A percentile compares a stretch with the other conserved stretches of the same genome.
Conservation (phyloP, 371 early-diverging fungal species). For the Apophysomyces ossiformis region DNA sequence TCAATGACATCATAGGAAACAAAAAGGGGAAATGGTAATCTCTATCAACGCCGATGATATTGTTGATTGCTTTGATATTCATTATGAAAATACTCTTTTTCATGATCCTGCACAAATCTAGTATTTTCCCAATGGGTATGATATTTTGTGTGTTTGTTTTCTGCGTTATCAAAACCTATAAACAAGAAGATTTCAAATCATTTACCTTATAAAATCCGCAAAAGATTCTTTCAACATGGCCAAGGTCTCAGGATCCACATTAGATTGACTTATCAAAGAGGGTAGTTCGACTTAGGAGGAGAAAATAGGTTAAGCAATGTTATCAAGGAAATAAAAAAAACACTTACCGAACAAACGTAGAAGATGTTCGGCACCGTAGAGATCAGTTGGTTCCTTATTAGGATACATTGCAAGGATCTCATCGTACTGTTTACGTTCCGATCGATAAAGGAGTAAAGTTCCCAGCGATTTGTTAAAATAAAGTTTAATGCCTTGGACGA, state of each 20-base stretch:
- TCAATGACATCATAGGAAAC: slow-evolving; percentile 3
- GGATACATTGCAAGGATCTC: slow-evolving; percentile 56
- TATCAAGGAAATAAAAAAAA: background rate
- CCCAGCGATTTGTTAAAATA: slow-evolving; percentile 92
- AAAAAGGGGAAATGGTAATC: background rate
- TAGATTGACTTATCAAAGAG: slow-evolving; percentile 31
- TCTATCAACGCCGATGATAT: background rate
- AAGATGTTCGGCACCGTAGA: slow-evolving; percentile 96
- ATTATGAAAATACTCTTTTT: slow-evolving; percentile 7
- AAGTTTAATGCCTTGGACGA: slow-evolving; percentile 79
- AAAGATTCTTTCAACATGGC: slow-evolving; percentile 31
- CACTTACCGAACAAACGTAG: slow-evolving; percentile 87
- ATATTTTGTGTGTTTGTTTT: too few relatives aligned
- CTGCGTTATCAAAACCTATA: too few relatives aligned
- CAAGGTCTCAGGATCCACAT: slow-evolving; percentile 42
- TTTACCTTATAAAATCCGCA: slow-evolving; percentile 37
- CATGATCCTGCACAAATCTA: slow-evolving; percentile 8
- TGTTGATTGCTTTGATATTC: slow-evolving; percentile 9
- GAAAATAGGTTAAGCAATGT: background rate
- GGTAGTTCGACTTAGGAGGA: slow-evolving; percentile 42
- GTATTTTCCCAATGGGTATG: background rate
- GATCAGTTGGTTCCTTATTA: slow-evolving; percentile 73
- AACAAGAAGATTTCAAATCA: too few relatives aligned
- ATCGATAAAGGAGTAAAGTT: slow-evolving; percentile 84
- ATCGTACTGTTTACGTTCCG: slow-evolving; percentile 89